Percentiles rank a stretch among this genome's conserved stretches.
These are phyloP conservation scores for Solanum pimpinellifolium DNA, from an alignment of 257 asterid species.

Conservation along the genomic window DNA sequence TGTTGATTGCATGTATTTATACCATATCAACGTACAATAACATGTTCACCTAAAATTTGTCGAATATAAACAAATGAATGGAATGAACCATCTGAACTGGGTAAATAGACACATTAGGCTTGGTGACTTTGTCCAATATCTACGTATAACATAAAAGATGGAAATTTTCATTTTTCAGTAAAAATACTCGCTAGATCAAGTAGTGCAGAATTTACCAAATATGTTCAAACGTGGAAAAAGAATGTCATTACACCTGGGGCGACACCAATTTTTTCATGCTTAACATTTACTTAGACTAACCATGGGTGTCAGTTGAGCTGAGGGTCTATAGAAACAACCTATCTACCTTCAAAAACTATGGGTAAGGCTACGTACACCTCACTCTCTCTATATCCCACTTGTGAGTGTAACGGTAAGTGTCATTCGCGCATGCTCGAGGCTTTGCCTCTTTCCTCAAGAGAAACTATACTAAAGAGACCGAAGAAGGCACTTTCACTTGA, in stretches of 20 bases:
- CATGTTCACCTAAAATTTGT: neutral
- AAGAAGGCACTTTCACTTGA: neutral
- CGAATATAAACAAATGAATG: neutral
- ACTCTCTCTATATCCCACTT: too few relatives aligned
- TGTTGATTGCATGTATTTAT: neutral
- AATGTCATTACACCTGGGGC: neutral
- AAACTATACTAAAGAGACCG: neutral
- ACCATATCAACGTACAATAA: neutral
- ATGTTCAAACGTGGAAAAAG: neutral
- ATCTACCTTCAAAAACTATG: too few relatives aligned
- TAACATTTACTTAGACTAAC: too few relatives aligned
- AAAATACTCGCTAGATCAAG: neutral
- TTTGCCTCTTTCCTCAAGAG: too few relatives aligned
- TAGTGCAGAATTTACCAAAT: neutral
- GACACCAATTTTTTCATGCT: neutral
- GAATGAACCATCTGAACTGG: too few relatives aligned
- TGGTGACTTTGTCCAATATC: neutral
- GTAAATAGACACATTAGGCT: neutral
- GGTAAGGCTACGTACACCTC: too few relatives aligned
- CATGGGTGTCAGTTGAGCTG: neutral
- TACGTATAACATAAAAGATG: neutral
- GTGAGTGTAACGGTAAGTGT: too few relatives aligned
- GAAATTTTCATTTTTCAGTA: neutral
- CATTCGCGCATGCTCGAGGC: too few relatives aligned
- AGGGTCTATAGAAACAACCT: too few relatives aligned